A percentile compares a stretch with the other conserved stretches of the same genome.
These are phyloP conservation scores for Haplosporangium gracile DNA, from an alignment of 192 early-diverging fungal species.

Conservation along the genomic window DNA sequence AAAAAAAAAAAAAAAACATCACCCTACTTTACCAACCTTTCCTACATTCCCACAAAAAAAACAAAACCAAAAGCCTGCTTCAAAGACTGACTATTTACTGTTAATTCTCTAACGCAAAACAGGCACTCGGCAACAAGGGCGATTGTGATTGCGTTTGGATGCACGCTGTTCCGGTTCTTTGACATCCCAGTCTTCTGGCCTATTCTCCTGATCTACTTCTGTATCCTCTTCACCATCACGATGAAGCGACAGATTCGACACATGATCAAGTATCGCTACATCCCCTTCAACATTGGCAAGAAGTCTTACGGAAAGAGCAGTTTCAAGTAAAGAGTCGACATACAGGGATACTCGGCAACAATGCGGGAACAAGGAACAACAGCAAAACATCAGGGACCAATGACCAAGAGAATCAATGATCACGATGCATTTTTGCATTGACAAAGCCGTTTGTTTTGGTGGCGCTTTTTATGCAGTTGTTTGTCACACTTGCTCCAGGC, in stretches of 20 bases:
- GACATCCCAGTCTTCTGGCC: slow-evolving; percentile 99
- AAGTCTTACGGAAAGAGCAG: slow-evolving; percentile 66
- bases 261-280: slow-evolving; percentile 96
- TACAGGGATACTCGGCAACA: not conserved
- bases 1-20: not conserved
- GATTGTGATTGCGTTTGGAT: slow-evolving; percentile 84
- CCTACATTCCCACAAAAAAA: not conserved
- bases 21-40: not conserved
- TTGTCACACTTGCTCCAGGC: not conserved
- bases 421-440: too few relatives aligned
- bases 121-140: slow-evolving; percentile 89
- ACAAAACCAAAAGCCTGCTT: not conserved
- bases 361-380: too few relatives aligned
- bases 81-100: not conserved
- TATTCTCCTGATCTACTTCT: slow-evolving; percentile 96
- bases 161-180: slow-evolving; percentile 89
- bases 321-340: slow-evolving; percentile 1
- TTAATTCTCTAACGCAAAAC: not conserved
- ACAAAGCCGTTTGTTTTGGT: too few relatives aligned
- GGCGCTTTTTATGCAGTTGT: too few relatives aligned
- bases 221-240: slow-evolving; percentile 92
- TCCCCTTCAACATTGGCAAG: slow-evolving; percentile 89
- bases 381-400: too few relatives aligned
- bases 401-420: too few relatives aligned
- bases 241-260: slow-evolving; percentile 98